A percentile compares a stretch with the other conserved stretches of the same genome.
These are phyloP conservation scores for Populus ilicifolia DNA, from an alignment of 345 rosid species.

Conservation along the genomic window DNA sequence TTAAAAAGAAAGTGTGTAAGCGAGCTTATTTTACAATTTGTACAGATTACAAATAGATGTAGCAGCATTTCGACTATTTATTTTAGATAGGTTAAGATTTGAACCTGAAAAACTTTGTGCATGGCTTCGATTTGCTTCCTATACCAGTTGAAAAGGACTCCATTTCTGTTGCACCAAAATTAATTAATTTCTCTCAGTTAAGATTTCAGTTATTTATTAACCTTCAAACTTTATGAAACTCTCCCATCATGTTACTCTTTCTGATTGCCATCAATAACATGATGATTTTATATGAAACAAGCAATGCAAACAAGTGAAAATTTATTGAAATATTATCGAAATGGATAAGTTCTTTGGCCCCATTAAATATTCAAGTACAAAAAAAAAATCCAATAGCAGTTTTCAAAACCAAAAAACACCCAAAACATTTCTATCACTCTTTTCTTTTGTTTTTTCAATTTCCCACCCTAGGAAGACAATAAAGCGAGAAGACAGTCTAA, in stretches of 20 bases:
- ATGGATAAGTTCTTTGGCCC: background rate
- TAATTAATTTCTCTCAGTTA: constrained; percentile 62
- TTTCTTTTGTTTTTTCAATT: background rate
- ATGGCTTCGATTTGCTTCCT: constrained; percentile 97
- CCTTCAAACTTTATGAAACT: constrained; percentile 27
- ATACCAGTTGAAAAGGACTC: constrained; percentile 75
- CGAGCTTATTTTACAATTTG: constrained; percentile 26
- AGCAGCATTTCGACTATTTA: constrained; percentile 41
- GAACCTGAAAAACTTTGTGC: constrained; percentile 99
- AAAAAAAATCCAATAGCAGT: background rate
- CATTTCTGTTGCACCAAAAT: constrained; percentile 74
- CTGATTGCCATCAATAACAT: constrained; percentile 4
- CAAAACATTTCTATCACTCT: background rate
- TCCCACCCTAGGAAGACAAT: background rate
- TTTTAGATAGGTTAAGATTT: constrained; percentile 64
- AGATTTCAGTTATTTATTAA: constrained; percentile 39
- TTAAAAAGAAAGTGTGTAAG: constrained; percentile 6
- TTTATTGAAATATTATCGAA: background rate
- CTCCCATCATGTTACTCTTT: constrained; percentile 15
- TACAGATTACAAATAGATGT: constrained; percentile 36
- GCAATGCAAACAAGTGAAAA: background rate
- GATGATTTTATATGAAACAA: background rate
- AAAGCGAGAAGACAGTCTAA: background rate
- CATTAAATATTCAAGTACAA: background rate
- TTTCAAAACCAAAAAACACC: background rate